Conservation (phyloP, 2,329 filamentous ascomycete genomes). For the Xylaria sp. region DNA sequence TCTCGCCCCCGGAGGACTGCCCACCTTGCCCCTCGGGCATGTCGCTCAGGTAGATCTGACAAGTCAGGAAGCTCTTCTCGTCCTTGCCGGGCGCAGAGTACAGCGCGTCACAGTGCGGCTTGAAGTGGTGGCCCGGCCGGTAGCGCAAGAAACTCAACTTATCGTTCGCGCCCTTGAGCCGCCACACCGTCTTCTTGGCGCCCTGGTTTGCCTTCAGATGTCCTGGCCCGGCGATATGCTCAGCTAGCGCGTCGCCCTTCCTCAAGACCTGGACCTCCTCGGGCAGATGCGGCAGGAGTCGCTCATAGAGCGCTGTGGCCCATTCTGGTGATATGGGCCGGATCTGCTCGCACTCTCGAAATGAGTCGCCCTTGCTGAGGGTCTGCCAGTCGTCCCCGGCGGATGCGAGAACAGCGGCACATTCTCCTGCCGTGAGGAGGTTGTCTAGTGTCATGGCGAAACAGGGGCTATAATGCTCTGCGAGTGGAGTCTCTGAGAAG, state of each 20-base stretch:
- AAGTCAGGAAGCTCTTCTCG: slow-evolving; percentile 38
- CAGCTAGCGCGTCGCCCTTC: slow-evolving; percentile 25
- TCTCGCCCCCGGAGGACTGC: slow-evolving; percentile 23
- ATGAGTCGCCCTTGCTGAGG: slow-evolving; percentile 28
- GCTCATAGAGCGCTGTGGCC: slow-evolving; percentile 26
- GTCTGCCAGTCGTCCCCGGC: slow-evolving; percentile 28
- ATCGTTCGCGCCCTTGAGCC: slow-evolving; percentile 54
- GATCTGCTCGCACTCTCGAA: slow-evolving; percentile 31
- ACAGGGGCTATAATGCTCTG: slow-evolving; percentile 28
- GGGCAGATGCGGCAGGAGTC: slow-evolving; percentile 25
- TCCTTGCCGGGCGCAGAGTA: slow-evolving; percentile 25
- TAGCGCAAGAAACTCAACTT: slow-evolving; percentile 64
- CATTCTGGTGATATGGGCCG: slow-evolving; percentile 29
- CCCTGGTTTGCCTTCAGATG: slow-evolving; percentile 31
- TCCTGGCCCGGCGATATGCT: slow-evolving; percentile 25
- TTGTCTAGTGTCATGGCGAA: slow-evolving; percentile 34
- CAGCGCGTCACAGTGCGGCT: slow-evolving; percentile 40
- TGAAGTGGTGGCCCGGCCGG: slow-evolving; percentile 60
- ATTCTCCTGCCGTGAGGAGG: slow-evolving; percentile 30
- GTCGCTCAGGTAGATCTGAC: slow-evolving; percentile 37
- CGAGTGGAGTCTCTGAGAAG: slow-evolving; percentile 28
- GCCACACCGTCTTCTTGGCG: slow-evolving; percentile 33
- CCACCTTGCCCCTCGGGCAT: slow-evolving; percentile 17
- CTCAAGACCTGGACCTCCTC: slow-evolving; percentile 26
- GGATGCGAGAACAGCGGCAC: slow-evolving; percentile 19